Evolutionary conservation across 345 rosid species (phyloP).

Genomic region (Fremontodendron californicum): DNA sequence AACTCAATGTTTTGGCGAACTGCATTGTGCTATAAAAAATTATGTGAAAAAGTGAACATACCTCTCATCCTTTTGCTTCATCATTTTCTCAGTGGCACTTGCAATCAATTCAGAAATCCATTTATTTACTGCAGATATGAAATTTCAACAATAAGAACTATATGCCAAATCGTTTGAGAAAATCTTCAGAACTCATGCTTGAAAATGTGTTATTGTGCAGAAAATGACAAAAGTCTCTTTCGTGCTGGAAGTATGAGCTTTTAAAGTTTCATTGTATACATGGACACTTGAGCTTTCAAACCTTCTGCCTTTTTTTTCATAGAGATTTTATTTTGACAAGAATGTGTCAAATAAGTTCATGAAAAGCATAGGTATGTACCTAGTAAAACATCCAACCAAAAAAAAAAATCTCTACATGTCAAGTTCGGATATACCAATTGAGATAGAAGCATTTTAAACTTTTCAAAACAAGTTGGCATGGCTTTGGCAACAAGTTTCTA

Average conservation of each 20-base stretch:
- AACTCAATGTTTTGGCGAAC: not conserved
- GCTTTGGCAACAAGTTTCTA: not conserved
- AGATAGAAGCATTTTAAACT: not conserved
- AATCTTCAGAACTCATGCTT: not conserved
- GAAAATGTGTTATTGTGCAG: not conserved
- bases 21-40: not conserved
- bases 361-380: not conserved
- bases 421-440: not conserved
- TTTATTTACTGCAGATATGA: slow-evolving; percentile 61
- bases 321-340: not conserved
- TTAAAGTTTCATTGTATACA: not conserved
- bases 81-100: slow-evolving; percentile 86
- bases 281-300: not conserved
- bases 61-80: slow-evolving; percentile 99
- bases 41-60: slow-evolving; percentile 20
- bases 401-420: not conserved
- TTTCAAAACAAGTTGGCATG: not conserved
- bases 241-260: not conserved
- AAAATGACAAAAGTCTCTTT: not conserved
- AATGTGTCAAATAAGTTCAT: not conserved
- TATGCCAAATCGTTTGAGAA: not conserved
- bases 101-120: slow-evolving; percentile 88
- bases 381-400: not conserved
- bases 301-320: not conserved
- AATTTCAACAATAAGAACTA: slow-evolving; percentile 9